Evolutionary conservation across 2,329 filamentous ascomycete species (phyloP), one percentile per base, ranked within the genome.

Genomic region (Aureobasidium musti): DNA sequence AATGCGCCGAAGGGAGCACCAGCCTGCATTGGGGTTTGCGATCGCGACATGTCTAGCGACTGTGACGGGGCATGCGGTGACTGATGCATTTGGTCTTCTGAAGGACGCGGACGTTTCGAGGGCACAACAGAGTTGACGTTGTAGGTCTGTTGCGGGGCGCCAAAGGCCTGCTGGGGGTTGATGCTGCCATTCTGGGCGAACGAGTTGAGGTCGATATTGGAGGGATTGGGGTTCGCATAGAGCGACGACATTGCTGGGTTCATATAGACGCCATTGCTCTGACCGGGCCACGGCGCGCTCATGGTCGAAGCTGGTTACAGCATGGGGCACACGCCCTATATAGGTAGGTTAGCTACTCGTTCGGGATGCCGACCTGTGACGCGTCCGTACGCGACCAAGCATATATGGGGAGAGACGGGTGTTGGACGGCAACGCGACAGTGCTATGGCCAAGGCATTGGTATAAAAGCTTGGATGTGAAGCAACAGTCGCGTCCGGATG

Each of bases 101-200:
- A 83, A 63, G 90, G 89, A 54, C 91, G 86, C 64, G 91, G 86
- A 74, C 95, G 87, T 80, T 98, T 99, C 26, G 93, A 94, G 67
- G 94, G 94, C 71, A 97, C 89, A 74, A 96, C 88, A 56, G 90
- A 84, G 79, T 91, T 94, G 72, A 91, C 91, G 76, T 92, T 90
- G 81, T 94, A 96, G 74, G 87, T 86, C 68, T 89, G 86, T 74
- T 90, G 91, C 45, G 47, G 57, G 11, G 10, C 17, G 74, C 89
- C 86, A 77, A 91, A 94, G 67, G 87, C 87, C 52, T 91, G 90
- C 64, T 91, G 93, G 68, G 87, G 88, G 79, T 92, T 93, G 83
- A 91, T 89, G 74, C 84, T 87, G 80, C 91, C 90, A 81, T 94
- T 95, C 77, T 91, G 91, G 63, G 47, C 64, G 26, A 66, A 57